Evolutionary conservation across 73 alveolate species (phyloP).

Genomic region (Paramecium sonneborni): DNA sequence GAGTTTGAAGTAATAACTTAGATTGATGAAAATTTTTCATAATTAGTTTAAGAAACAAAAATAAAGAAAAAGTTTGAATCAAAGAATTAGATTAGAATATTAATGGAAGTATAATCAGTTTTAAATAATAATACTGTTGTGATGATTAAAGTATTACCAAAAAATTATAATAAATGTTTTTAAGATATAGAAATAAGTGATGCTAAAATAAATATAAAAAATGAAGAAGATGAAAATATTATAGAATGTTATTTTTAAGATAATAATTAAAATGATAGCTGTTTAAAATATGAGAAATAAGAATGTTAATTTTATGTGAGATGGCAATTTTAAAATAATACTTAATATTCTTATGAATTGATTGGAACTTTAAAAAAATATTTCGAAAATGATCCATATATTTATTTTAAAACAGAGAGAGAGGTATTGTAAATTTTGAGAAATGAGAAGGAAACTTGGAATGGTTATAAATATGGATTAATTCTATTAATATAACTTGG

Average conservation of each 20-base stretch:
- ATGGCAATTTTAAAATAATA: background rate
- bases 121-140: background rate
- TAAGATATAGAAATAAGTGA: background rate
- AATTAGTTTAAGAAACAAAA: background rate
- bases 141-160: background rate
- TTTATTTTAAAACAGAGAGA: background rate
- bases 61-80: background rate
- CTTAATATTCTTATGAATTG: background rate
- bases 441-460: background rate
- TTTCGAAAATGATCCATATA: background rate
- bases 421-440: background rate
- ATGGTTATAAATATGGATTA: background rate
- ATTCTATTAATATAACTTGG: background rate
- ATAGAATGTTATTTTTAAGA: background rate
- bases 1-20: background rate
- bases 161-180: background rate
- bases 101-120: background rate
- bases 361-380: background rate
- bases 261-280: background rate
- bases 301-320: background rate
- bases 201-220: background rate
- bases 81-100: background rate
- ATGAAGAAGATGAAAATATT: background rate
- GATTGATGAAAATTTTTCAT: background rate
- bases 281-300: background rate